Conservation (phyloP, 129 eudicot species). For the Flaveria trinervia region DNA sequence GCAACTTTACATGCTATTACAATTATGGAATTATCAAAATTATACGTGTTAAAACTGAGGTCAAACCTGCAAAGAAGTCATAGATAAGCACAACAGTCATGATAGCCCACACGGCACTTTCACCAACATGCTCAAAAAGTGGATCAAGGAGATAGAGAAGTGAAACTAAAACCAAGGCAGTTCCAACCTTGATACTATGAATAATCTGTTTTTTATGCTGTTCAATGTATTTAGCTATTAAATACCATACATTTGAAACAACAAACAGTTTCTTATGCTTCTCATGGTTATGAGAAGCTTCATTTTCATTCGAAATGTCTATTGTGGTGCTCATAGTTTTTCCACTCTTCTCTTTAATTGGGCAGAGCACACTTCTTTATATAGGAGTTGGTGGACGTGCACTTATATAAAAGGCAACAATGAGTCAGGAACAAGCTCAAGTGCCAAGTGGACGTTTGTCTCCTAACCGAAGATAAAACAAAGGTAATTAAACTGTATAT, state of each 20-base stretch:
- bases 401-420: slow-evolving; percentile 17
- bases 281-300: slow-evolving; percentile 38
- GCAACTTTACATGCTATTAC: background rate
- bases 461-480: slow-evolving; percentile 18
- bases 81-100: slow-evolving; percentile 87
- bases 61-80: slow-evolving; percentile 77
- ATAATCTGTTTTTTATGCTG: slow-evolving; percentile 39
- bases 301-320: slow-evolving; percentile 41
- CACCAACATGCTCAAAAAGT: slow-evolving; percentile 67
- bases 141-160: slow-evolving; percentile 73
- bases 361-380: slow-evolving; percentile 28
- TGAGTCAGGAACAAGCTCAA: slow-evolving; percentile 25
- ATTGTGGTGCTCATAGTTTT: slow-evolving; percentile 47
- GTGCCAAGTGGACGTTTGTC: slow-evolving; percentile 36
- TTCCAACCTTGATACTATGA: slow-evolving; percentile 72
- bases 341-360: slow-evolving; percentile 26
- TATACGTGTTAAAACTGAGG: slow-evolving; percentile 7
- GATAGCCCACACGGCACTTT: slow-evolving; percentile 90
- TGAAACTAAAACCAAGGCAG: slow-evolving; percentile 70
- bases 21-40: background rate
- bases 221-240: slow-evolving; percentile 31
- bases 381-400: slow-evolving; percentile 33
- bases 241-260: slow-evolving; percentile 33
- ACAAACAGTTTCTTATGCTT: slow-evolving; percentile 34
- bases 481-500: slow-evolving; percentile 12